Evolutionary conservation across 108 stramenopile species (phyloP), one percentile per base, ranked within the genome.

Genomic region (Cyclotella kingstonii): DNA sequence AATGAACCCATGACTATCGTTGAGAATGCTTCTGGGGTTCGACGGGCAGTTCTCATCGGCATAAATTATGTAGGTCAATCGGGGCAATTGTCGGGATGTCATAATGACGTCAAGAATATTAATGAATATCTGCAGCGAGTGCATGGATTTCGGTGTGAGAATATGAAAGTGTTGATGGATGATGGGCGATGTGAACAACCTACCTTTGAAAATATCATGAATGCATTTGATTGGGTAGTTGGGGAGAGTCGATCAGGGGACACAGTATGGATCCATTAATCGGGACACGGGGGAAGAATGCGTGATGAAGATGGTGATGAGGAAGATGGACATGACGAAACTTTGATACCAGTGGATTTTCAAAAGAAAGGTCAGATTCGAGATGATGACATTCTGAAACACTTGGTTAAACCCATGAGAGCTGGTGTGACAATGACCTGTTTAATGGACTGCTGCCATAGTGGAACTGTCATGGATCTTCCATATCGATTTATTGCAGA

Each of bases 371-470:
- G 86, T 7, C 55, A 79, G 28, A 87, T 87, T 35, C 36, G 56
- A 2, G 83, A 84, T 64, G 83, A 84, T 53, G 73, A 77, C 11
- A 25, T 86, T 30, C 65, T 68, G 38, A 60, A 54, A 38, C 57
- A 75, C 36, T 68, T 87, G 40, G 84, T 85, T 2, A 21, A 52
- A 23, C 69, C 77, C 18, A 45, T 87, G 23, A 73, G 80, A 29
- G 78, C 75, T 42, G 84, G 82, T 42, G 78, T 77, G 35, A 36
- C 48, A 14, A 68, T 85, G 23, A 74, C 83, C 0, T 31, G 77
- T 57, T 62, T 84, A 10, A 86, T 86, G 83, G 86, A 88, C 52
- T 88, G 83, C 55, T 88, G 86, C 76, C 86, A 88, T 48, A 73
- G 69, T 25, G 86, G 78, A 33, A 61, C 57, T 6, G 58, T 71